Evolutionary conservation across 805 yeast species (phyloP), one percentile per base, ranked within the genome.

Genomic region (Yarrowia sp.): DNA sequence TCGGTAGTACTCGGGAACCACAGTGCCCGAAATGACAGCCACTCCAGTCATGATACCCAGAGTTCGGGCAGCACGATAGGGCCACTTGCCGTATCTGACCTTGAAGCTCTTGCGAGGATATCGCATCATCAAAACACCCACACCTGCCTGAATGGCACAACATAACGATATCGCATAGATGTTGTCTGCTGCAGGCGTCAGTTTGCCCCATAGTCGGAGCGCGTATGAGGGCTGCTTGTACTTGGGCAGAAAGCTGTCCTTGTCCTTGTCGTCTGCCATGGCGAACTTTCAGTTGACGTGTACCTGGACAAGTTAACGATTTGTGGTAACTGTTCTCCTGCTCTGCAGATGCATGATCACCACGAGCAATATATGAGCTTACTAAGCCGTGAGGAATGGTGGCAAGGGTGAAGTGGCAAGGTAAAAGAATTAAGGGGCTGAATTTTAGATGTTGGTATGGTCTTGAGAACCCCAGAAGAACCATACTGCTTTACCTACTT

Each of bases 101-200:
- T 8, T 42, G 19, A 65, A 43, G 11, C 42, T 42, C n/a, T 41
- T 72, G 2, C 75, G 72, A 2, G 74, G 73, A 7, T 55, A 26
- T n/a, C 41, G 50, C 69, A 72, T 73, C 75, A 79, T 73, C 22
- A 73, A 40, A 19, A 82, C 58, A 4, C 90, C 90, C n/a, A 83
- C 67, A 0, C 80, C 77, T 26, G 86, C 75, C 74, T 89, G 93
- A 1, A 84, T 69, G 0, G 85, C 85, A 2, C 87, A 80, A 63
- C 87, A 75, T 0, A 84, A 73, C 73, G 83, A 84, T 1, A 89
- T 74, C 1, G 89, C 90, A 2, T 81, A 76, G 41, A 78, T 75
- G 74, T 87, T 86, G 71, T 89, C 93, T 9, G 89, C 83, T 0
- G 92, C 90, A 2, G 94, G 94, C 0, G 87, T 88, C 26, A 89